Base-by-base conservation (phyloP, 2,329 filamentous ascomycete genomes). In the Cladosporium phlei region DNA sequence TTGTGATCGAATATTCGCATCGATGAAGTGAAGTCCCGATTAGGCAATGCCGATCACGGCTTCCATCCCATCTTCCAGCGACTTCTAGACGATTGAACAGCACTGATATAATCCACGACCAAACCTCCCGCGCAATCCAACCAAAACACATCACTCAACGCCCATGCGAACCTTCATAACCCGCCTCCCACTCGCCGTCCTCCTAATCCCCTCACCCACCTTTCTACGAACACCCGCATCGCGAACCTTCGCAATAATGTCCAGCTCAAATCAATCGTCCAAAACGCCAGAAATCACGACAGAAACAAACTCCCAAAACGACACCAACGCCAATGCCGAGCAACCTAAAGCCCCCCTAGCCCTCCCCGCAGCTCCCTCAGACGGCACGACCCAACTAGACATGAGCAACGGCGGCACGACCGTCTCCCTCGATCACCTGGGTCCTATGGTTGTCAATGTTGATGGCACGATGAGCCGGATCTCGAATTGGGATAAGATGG, bases 401-500 rank as follows among this genome's bases (percentile, higher is more conserved):
- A 57, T 69, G 44, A 59, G 57, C 45, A 58, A 50, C 29, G 62
- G 60, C 4, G 51, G 56, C 38, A 61, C 57, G 11, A 62, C 62
- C 2, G 72, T 85, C 33, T 78, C 75, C 39, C 75, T 89, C 7
- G 83, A 87, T 59, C 75, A 79, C 51, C 69, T 89, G 19, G 85
- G 86, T 0, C 86, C 86, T 2, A 72, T 89, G 57, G 84, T 90
- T 1, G 80, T 89, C 46, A 85, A 88, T 63, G 70, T 73, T 51
- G 83, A 90, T 64, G 86, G 86, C 16, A 82, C 82, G 7, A 65
- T 88, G 55, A 81, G 80, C 47, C 76, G 85, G 25, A 85, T 90
- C 56, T 68, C 75, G 27, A 89, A 90, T 64, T 90, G 85, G 85
- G 72, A 69, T 7, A 70, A 81, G 53, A 88, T 89, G 85, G 76